Evolutionary conservation across 2,329 filamentous ascomycete species (phyloP), one percentile per base, ranked within the genome.

Genomic region (Xylariaceae sp.): DNA sequence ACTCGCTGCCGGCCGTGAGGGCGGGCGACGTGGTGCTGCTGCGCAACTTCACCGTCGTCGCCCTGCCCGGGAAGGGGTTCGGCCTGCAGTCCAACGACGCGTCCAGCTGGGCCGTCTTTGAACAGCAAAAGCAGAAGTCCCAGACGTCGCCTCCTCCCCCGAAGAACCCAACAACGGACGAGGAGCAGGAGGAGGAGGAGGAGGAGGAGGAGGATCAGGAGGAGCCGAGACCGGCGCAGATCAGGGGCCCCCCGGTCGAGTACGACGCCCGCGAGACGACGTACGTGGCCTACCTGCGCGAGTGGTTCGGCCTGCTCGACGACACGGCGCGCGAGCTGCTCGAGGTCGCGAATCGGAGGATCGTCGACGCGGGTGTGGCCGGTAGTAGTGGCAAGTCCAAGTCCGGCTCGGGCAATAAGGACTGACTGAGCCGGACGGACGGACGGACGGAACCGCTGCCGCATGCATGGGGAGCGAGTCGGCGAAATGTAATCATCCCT

Each of bases 61-160:
- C 73, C 3, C 55, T 78, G 32, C 67, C 68, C 37, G 63, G 62
- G 29, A 68, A 68, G 33, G 75, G 70, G 2, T 77, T 73, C 40
- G 75, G 72, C 1, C 56, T 80, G 31, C 59, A 65, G 30, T 66
- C 65, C n/a, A 64, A 61, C n/a, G 70, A 72, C 28, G 61, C 58
- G 21, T 78, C 73, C 12, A 69, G 71, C 34, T 81, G 77, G 72
- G 76, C 72, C 2, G 72, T 81, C 3, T 79, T 75, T 41, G 21
- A 23, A 8, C n/a, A n/a, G n/a, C n/a, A n/a, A n/a, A n/a, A n/a
- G n/a, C n/a, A n/a, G n/a, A n/a, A n/a, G n/a, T 8, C 21, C 21
- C 21, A 8, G 8, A 12, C 8, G 8, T 23, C 21, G 21, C 21
- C 21, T 8, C 21, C 21, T 8, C n/a, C n/a, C n/a, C n/a, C n/a